Conservation (phyloP, 306 rosid genomes). For the Malus asiatica region DNA sequence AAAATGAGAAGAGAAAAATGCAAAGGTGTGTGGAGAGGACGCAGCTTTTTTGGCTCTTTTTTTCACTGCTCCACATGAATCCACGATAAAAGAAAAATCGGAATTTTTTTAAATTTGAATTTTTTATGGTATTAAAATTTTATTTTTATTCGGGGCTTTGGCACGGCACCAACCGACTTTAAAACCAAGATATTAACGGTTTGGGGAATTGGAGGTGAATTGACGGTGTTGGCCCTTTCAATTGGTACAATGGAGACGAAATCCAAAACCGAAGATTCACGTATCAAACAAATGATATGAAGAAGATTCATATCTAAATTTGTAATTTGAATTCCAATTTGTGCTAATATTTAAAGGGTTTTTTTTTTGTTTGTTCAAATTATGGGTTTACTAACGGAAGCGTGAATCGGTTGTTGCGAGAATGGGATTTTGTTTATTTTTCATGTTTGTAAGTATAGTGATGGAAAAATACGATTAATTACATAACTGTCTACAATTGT, state of each 20-base stretch:
- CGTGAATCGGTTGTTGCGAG: too few relatives aligned
- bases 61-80: slow-evolving; percentile 22
- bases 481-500: too few relatives aligned
- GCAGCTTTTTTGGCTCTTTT: slow-evolving; percentile 43
- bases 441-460: too few relatives aligned
- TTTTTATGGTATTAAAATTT: not conserved
- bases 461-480: too few relatives aligned
- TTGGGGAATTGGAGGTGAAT: not conserved
- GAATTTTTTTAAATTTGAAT: slow-evolving; percentile 6
- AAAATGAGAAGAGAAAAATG: slow-evolving; percentile 31
- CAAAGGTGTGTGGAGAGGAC: slow-evolving; percentile 36
- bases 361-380: not conserved
- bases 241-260: not conserved
- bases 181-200: slow-evolving; percentile 28
- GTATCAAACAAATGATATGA: not conserved
- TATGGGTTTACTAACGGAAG: not conserved
- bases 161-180: slow-evolving; percentile 37
- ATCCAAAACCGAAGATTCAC: not conserved
- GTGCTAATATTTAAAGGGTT: not conserved
- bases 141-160: slow-evolving; percentile 36
- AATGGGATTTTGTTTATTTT: too few relatives aligned
- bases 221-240: slow-evolving; percentile 30
- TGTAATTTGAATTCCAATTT: not conserved
- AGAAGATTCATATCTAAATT: not conserved
- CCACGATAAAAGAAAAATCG: not conserved